Evolutionary conservation across 2,329 filamentous ascomycete genomes (phyloP), one percentile per base, ranked within the genome.

Genomic region (Clonostachys rhizophaga): DNA sequence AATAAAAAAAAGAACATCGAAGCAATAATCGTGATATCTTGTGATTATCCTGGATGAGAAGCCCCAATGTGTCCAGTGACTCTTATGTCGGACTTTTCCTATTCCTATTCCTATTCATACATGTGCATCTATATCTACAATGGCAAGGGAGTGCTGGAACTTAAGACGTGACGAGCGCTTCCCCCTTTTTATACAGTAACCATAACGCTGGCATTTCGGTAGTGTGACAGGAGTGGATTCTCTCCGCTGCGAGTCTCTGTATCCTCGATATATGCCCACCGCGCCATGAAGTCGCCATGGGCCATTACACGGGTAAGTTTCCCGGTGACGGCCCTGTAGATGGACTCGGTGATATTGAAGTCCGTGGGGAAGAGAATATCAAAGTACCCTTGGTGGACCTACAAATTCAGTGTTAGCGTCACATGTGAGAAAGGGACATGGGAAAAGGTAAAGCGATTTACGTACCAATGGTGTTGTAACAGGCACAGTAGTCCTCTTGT

Each of bases 331-430:
- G 90, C 90, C 47, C 89, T 85, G 70, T 99, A 99, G 56, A 97
- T 83, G 58, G 90, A 84, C 67, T 97, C 91, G 68, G 94, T 86
- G 55, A 95, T 86, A 52, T 81, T 77, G 63, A 99, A 99, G 67
- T 99, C 87, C 11, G 94, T 99, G 1, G 94, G 94, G 71, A 99
- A 99, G 62, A 99, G 84, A 58, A 99, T 96, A 64, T 99, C 95
- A 63, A 99, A 99, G 69, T 96, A 97, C 42, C 94, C 95, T 71
- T 99, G 95, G 65, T 97, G 91, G 43, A 96, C 89, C 89, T 95
- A 12, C 1, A 12, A 20, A 11, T 37, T 11, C 14, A 34, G 16
- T n/a, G 24, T 42, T 35, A 12, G 8, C 45, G 47, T 18, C 34
- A 18, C 33, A 24, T 30, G 34, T 36, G 40, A 16, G 41, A 17